Conservation (phyloP, 306 rosid species). For the Urtica urens region DNA sequence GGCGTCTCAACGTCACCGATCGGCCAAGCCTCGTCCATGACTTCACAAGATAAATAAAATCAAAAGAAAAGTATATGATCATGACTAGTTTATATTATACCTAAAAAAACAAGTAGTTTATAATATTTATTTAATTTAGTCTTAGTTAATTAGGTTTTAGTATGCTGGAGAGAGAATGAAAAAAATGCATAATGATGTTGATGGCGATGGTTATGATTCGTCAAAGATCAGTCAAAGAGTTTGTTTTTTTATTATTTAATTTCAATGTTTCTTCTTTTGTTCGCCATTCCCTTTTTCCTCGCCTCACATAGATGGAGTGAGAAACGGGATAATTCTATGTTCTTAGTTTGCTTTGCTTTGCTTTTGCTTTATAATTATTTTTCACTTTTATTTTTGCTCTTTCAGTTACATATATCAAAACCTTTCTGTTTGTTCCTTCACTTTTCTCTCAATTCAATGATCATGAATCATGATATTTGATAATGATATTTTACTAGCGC, state of each 20-base stretch:
- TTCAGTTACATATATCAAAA: slow-evolving; percentile 29
- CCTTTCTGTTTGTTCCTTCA: slow-evolving; percentile 26
- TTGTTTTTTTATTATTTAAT: slow-evolving; percentile 18
- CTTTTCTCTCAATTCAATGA: not conserved
- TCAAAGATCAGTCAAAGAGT: slow-evolving; percentile 17
- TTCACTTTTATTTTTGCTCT: slow-evolving; percentile 1
- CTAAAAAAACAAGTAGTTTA: not conserved
- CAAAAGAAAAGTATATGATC: not conserved
- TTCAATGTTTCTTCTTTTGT: slow-evolving; percentile 12
- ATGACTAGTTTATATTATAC: slow-evolving; percentile 1
- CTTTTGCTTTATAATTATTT: slow-evolving; percentile 20
- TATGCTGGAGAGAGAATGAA: not conserved
- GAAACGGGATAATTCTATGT: slow-evolving; percentile 48
- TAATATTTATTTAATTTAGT: not conserved
- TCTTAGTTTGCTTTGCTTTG: slow-evolving; percentile 34
- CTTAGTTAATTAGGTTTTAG: not conserved
- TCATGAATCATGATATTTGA: too few relatives aligned
- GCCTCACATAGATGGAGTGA: slow-evolving; percentile 38
- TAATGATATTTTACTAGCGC: not conserved
- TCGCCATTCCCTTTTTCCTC: slow-evolving; percentile 25
- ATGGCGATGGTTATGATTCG: slow-evolving; percentile 31
- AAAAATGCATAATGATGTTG: slow-evolving; percentile 26
- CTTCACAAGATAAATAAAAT: slow-evolving; percentile 53
- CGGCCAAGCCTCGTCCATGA: slow-evolving; percentile 82
- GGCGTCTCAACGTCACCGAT: slow-evolving; percentile 88